Base-by-base conservation (phyloP, 768 basidiomycete genomes). In the Calocera cornea region DNA sequence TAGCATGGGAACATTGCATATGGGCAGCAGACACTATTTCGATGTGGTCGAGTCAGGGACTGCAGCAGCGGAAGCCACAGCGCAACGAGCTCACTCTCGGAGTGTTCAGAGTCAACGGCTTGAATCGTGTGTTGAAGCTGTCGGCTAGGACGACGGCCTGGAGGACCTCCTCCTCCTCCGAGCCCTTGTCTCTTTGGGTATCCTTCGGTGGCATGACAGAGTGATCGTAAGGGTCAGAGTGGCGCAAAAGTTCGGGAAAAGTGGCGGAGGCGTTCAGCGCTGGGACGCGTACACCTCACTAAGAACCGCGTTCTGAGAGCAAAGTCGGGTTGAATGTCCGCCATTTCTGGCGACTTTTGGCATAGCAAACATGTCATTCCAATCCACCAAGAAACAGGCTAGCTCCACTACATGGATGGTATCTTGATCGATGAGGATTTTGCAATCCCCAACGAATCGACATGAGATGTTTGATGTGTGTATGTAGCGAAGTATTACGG, bases 71-170 rank as follows among this genome's bases (percentile, higher is more conserved):
- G 27, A 17, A 44, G n/a, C 34, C 19, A 17, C 29, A n/a, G 49
- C 44, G 49, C 24, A 22, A 47, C n/a, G 17, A 33, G 76, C 87
- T 77, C 75, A 92, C 92, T 76, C 95, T 84, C 70, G 95, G 95
- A 78, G 86, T 89, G 74, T 86, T 85, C 38, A 84, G 83, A 41
- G 92, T 95, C n/a, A 97, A 83, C 22, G 94, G 95, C 67, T 88
- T 83, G 74, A 97, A 95, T 66, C 92, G 84, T 73, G 87, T 89
- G 81, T 97, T 95, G 80, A 95, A 97, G 71, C 92, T 94, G 75
- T 99, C 95, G 12, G 95, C 93, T 44, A 99, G 87, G 49, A 99
- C 86, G 67, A 98, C 90, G 19, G 95, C 95, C 74, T 98, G 95
- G 0, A 98, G 80, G 22, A 91, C 86, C 64, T 97, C 89, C 65